phyloP scores from a whole-genome alignment of 768 basidiomycete genomes.

The Termitomyces sp. region DNA sequence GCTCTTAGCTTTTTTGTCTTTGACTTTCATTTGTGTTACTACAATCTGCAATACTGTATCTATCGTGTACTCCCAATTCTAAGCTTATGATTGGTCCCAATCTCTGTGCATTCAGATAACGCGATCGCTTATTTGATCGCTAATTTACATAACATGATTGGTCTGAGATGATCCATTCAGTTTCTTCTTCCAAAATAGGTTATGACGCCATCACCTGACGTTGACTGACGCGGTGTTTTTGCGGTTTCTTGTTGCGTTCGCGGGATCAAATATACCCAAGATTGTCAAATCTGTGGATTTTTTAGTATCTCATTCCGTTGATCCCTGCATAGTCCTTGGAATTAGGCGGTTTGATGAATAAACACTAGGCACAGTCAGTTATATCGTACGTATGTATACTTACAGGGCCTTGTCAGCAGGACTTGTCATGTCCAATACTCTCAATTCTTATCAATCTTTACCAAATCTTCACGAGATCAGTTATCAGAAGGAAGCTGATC shows the following conservation, averaged over 20 bases:
- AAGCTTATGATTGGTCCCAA: constrained; percentile 6
- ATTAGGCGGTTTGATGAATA: not conserved
- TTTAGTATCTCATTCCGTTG: too few relatives aligned
- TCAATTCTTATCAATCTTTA: not conserved
- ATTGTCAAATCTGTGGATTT: not conserved
- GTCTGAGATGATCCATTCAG: not conserved
- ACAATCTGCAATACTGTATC: constrained; percentile 26
- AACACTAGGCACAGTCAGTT: too few relatives aligned
- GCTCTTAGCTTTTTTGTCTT: constrained; percentile 11
- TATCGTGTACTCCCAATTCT: constrained; percentile 20
- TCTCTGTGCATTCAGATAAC: constrained; percentile 3
- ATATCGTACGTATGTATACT: too few relatives aligned
- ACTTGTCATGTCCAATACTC: not conserved
- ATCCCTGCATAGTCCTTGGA: not conserved
- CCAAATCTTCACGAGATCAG: not conserved
- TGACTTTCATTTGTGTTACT: constrained; percentile 20
- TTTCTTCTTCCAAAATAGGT: not conserved
- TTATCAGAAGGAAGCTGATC: not conserved
- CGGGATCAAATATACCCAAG: not conserved
- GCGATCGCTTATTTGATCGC: constrained; percentile 7
- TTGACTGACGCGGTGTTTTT: not conserved
- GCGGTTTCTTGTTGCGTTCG: not conserved
- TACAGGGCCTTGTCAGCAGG: not conserved
- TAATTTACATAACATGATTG: not conserved
- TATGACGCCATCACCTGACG: constrained; percentile 9